Percentiles rank a stretch among this genome's conserved stretches.
phyloP scores from a whole-genome alignment of 306 rosid genomes.

The Pterocarpus santalinus region DNA sequence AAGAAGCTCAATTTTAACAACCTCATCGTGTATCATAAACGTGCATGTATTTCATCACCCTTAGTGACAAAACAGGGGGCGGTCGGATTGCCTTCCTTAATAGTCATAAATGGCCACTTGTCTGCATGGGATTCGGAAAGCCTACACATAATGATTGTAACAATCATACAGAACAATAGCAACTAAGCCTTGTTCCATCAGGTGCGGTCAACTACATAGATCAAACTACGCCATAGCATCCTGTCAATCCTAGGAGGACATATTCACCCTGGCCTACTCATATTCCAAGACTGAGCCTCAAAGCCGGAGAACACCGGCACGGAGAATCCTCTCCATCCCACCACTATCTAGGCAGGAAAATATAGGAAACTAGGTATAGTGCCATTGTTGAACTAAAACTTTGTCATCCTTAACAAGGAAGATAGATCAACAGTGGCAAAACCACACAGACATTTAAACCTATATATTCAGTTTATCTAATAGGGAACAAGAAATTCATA shows the following conservation, averaged over 20 bases:
- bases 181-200: too few relatives aligned
- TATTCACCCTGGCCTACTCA: background rate
- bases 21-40: background rate
- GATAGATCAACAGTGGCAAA: slow-evolving; percentile 17
- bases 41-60: background rate
- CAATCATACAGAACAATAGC: background rate
- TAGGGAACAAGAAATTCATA: slow-evolving; percentile 48
- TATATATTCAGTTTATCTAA: slow-evolving; percentile 37
- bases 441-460: slow-evolving; percentile 20
- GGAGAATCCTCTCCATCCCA: background rate
- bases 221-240: too few relatives aligned
- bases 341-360: background rate
- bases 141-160: background rate
- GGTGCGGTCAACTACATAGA: too few relatives aligned
- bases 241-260: background rate
- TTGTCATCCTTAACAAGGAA: background rate
- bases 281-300: background rate
- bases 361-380: background rate
- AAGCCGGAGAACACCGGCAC: background rate
- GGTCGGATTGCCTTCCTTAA: background rate
- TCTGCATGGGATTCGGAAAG: background rate
- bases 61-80: background rate
- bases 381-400: slow-evolving; percentile 17
- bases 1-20: background rate
- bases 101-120: background rate